Evolutionary conservation across 2,329 filamentous ascomycete species (phyloP).

Genomic region (Fusarium sp.): DNA sequence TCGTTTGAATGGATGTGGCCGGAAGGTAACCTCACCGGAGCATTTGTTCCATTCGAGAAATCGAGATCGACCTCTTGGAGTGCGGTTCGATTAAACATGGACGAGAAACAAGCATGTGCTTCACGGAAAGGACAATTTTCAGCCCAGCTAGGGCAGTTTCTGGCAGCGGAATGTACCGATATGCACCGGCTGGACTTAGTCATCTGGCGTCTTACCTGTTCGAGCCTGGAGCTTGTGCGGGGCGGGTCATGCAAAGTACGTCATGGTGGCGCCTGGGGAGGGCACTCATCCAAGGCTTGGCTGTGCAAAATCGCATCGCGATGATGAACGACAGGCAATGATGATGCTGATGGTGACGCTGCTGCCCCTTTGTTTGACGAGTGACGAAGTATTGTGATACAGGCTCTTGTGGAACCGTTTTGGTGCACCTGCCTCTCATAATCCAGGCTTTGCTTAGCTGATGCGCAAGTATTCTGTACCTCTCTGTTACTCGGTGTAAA

Average conservation of each 20-base stretch:
- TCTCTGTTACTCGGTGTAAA: conserved; percentile 3
- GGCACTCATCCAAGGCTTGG: conserved; percentile 31
- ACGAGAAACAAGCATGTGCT: conserved; percentile 22
- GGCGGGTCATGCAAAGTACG: conserved; percentile 32
- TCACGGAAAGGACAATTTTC: not conserved
- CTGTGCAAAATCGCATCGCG: conserved; percentile 27
- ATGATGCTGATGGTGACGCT: conserved; percentile 37
- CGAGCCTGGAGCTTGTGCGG: conserved; percentile 37
- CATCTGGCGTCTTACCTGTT: conserved; percentile 25
- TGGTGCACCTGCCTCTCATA: not conserved
- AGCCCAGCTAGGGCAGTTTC: not conserved
- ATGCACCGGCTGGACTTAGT: not conserved
- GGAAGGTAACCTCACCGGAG: conserved; percentile 13
- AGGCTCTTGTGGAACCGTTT: conserved; percentile 10
- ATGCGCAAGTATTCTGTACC: conserved; percentile 29
- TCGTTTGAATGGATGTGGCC: not conserved
- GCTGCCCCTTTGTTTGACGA: conserved; percentile 6
- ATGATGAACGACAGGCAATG: conserved; percentile 37
- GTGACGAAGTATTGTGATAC: conserved; percentile 14
- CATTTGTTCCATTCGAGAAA: conserved; percentile 32
- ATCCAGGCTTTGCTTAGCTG: conserved; percentile 19
- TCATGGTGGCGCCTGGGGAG: conserved; percentile 37
- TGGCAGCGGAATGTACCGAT: conserved; percentile 18
- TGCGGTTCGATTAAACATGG: conserved; percentile 3
- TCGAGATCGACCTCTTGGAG: conserved; percentile 17